Conservation (phyloP, 164 flowering plant species). For the Macadamia integrifolia region DNA sequence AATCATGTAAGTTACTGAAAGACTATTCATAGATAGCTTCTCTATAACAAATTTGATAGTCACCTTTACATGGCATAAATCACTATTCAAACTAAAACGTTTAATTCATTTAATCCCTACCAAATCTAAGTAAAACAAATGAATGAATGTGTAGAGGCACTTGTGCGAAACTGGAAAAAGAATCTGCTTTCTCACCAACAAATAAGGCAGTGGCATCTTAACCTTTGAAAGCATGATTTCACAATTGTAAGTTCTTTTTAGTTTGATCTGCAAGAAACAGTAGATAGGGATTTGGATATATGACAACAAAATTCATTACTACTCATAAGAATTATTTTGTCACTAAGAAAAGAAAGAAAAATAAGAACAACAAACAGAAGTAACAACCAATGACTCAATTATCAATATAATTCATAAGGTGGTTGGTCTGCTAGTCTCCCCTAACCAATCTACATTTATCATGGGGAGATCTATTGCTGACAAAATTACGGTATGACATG, state of each 20-base stretch:
- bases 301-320: slow-evolving; percentile 4
- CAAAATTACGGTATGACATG: too few relatives aligned
- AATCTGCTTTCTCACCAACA: slow-evolving; percentile 56
- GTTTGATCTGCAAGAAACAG: slow-evolving; percentile 70
- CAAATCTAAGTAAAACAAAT: too few relatives aligned
- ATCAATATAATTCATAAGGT: slow-evolving; percentile 34
- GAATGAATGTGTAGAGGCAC: neutral
- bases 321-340: neutral
- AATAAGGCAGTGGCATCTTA: slow-evolving; percentile 82
- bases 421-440: too few relatives aligned
- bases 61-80: neutral
- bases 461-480: too few relatives aligned
- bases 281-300: neutral
- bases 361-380: neutral
- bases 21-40: neutral
- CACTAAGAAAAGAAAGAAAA: neutral
- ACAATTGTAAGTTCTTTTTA: slow-evolving; percentile 84
- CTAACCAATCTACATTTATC: too few relatives aligned
- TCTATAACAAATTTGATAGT: neutral
- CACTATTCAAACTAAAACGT: neutral
- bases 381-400: slow-evolving; percentile 11
- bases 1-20: neutral
- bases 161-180: neutral
- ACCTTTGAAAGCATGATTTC: slow-evolving; percentile 98
- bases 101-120: too few relatives aligned